A percentile compares a stretch with the other conserved stretches of the same genome.
phyloP scores from a whole-genome alignment of 78 protist genomes.

The slime mould (Dictyostelium discoideum) region dicty_2.7 NC_007088.5:6688501-6689000 shows the following conservation, averaged over 20 bases:
- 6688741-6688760: slow-evolving; percentile 99
- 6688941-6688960: slow-evolving; percentile 95
- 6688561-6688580: slow-evolving; percentile 95
- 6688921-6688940: slow-evolving; percentile 93
- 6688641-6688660: slow-evolving; percentile 99
- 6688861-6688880: slow-evolving; percentile 92
- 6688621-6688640: slow-evolving; percentile 98
- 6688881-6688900: slow-evolving; percentile 95
- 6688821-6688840: slow-evolving; percentile 35
- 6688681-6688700: slow-evolving; percentile 85
- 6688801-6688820: slow-evolving; percentile 98
- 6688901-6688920: slow-evolving; percentile 99
- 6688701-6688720: slow-evolving; percentile 90
- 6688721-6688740: slow-evolving; percentile 94
- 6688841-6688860: slow-evolving; percentile 86
- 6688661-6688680: slow-evolving; percentile 99
- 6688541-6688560: slow-evolving; percentile 97
- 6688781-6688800: slow-evolving; percentile 95
- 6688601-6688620: slow-evolving; percentile 98
- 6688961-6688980: slow-evolving; percentile 86
- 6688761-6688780: slow-evolving; percentile 97
- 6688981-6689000: slow-evolving; percentile 64
- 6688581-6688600: slow-evolving; percentile 99
- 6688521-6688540: slow-evolving; percentile 96
- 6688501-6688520: slow-evolving; percentile 99